Percentiles rank a stretch among this genome's conserved stretches.
phyloP scores from a whole-genome alignment of 495 filamentous ascomycete species.

The Penicillium maclennaniae region DNA sequence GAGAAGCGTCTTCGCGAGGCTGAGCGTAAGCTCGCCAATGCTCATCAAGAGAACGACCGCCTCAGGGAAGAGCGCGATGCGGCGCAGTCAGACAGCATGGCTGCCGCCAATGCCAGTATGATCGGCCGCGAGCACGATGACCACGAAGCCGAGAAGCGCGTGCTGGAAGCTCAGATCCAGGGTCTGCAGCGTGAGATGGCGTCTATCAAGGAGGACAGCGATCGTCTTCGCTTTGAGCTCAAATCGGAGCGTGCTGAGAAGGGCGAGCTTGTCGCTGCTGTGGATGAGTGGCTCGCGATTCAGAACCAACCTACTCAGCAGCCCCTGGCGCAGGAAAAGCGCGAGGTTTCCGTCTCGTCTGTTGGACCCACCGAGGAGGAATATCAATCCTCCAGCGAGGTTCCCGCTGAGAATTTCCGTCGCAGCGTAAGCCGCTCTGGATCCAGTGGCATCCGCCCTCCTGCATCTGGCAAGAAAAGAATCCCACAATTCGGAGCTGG shows the following conservation, averaged over 20 bases:
- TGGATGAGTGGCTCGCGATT: constrained; percentile 80
- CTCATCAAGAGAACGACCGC: constrained; percentile 69
- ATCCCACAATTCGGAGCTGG: constrained; percentile 32
- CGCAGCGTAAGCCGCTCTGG: constrained; percentile 26
- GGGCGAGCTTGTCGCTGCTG: constrained; percentile 85
- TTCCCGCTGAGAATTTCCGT: constrained; percentile 19
- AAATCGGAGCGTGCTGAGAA: constrained; percentile 86
- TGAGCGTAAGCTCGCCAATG: constrained; percentile 62
- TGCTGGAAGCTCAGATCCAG: constrained; percentile 61
- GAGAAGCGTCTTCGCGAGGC: constrained; percentile 79
- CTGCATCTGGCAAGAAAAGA: constrained; percentile 32
- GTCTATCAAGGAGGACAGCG: constrained; percentile 61
- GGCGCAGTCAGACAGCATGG: constrained; percentile 52
- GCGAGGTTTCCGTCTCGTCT: constrained; percentile 21
- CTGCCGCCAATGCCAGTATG: constrained; percentile 43
- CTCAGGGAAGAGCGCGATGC: constrained; percentile 60
- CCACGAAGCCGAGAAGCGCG: constrained; percentile 46
- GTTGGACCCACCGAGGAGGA: constrained; percentile 13
- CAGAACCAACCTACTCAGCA: constrained; percentile 34
- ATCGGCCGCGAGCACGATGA: constrained; percentile 44
- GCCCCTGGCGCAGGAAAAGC: constrained; percentile 3
- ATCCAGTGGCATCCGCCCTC: constrained; percentile 34
- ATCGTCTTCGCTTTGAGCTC: constrained; percentile 55
- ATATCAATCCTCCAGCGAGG: constrained; percentile 14
- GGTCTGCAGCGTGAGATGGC: constrained; percentile 65